Evolutionary conservation across 2,329 filamentous ascomycete species (phyloP), one percentile per base, ranked within the genome.

Genomic region (Mariannaea sp.): DNA sequence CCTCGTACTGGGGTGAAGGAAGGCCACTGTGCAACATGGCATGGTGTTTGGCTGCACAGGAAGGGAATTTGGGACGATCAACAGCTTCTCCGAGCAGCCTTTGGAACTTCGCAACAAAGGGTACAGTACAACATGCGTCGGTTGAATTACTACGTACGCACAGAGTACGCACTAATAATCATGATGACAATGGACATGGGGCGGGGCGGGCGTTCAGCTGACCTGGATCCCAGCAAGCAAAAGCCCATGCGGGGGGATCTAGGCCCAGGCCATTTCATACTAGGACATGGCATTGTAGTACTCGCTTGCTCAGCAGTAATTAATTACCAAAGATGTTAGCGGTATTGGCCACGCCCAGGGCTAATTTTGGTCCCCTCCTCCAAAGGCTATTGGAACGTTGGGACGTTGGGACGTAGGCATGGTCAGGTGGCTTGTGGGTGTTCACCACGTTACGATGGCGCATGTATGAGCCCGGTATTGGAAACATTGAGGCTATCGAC

Each of bases 301-400:
- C n/a, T n/a, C n/a, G n/a, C n/a, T n/a, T n/a, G n/a, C n/a, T n/a
- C n/a, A n/a, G n/a, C n/a, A n/a, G n/a, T n/a, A n/a, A n/a, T n/a
- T n/a, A n/a, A n/a, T n/a, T n/a, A n/a, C n/a, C n/a, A n/a, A n/a
- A n/a, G n/a, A n/a, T n/a, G 59, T 42, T 47, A 45, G 38, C 40
- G 44, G 32, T 45, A 44, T 48, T 52, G 32, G 48, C 36, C 27
- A 46, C 48, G 53, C 39, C 53, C 49, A 33, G n/a, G 27, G 44
- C 58, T 61, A 58, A 62, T 64, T 64, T 62, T 58, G 62, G 62
- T 55, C 17, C n/a, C n/a, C n/a, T n/a, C n/a, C n/a, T n/a, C n/a
- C n/a, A n/a, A n/a, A n/a, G n/a, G n/a, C n/a, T 35, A 24, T n/a
- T 48, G 36, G 48, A 45, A 47, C 33, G 43, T 51, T 53, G 49